Base-by-base conservation (phyloP, 192 early-diverging fungal genomes). In the Coemansia sp. region DNA sequence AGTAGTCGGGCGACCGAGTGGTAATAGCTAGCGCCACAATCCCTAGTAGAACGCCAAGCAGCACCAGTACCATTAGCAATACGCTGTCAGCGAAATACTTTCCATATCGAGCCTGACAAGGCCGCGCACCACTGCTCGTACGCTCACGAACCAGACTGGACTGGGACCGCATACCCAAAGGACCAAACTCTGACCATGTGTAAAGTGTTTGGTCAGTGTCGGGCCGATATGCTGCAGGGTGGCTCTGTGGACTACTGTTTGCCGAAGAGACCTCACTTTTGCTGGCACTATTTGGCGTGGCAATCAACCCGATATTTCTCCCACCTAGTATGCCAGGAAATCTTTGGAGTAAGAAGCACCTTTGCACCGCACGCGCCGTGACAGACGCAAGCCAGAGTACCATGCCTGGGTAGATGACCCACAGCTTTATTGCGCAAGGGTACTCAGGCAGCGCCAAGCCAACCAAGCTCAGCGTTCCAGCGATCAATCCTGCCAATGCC, bases 341-440 rank as follows among this genome's bases (percentile, higher is more conserved):
- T 11, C 37, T 60, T 40, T 39, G 59, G 35, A 63, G n/a, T 37
- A 63, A 53, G 45, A 21, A 69, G 50, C 59, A 62, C 33, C 24
- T 68, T 46, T 80, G 78, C 21, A 53, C 33, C 19, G 72, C 72
- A 7, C 78, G 78, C 19, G 54, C 70, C 13, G 70, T 44, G 14
- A 81, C 54, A 0, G 48, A 24, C 11, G 63, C 33, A 45, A 81
- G 54, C 78, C 78, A 81, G 29, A 60, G 46, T 39, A 73, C 41
- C 14, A 81, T 66, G 31, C 78, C 78, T 2, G 62, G 14, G 11
- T 74, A 75, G 6, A 81, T 17, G 7, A 51, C 29, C 78, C 78
- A 81, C 17, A 81, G 59, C 67, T 69, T 81, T 10, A 75, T 17
- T 3, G 67, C 70, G 33, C 78, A 81, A 3, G 78, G 64, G 9